Evolutionary conservation across 1,284 basidiomycete genomes (phyloP).

Genomic region (Amylostereum chailletii): DNA sequence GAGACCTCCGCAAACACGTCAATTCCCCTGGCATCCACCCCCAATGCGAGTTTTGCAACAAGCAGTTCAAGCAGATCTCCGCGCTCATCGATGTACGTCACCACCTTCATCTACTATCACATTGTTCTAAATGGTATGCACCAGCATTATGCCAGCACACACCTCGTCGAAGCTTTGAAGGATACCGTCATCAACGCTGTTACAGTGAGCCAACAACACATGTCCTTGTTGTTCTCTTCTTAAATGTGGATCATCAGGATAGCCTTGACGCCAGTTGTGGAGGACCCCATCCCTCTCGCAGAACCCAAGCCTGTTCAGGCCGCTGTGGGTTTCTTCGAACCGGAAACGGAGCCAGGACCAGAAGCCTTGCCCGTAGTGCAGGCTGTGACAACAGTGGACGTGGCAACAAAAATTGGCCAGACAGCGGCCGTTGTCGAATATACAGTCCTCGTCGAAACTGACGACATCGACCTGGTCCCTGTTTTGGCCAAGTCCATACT

Average conservation of each 20-base stretch:
- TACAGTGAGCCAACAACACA: background rate
- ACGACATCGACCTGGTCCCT: background rate
- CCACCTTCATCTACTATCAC: background rate
- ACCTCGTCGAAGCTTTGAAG: background rate
- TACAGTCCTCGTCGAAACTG: background rate
- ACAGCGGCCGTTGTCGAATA: background rate
- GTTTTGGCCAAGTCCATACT: background rate
- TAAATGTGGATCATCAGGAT: background rate
- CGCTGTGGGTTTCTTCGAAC: background rate
- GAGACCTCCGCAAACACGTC: background rate
- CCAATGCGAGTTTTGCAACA: slow-evolving; percentile 1
- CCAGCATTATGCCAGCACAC: background rate
- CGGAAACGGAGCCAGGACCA: background rate
- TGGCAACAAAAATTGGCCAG: background rate
- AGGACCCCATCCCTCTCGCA: background rate
- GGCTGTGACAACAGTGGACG: background rate
- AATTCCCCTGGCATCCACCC: background rate
- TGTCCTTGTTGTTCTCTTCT: background rate
- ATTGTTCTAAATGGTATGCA: background rate
- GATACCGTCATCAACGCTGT: background rate
- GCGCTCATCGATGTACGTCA: background rate
- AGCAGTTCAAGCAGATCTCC: background rate
- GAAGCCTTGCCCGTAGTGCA: background rate
- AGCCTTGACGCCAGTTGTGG: background rate
- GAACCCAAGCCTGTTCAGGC: background rate